Conservation (phyloP, 2,329 filamentous ascomycete genomes). For the Aplosporella prunicola region DNA sequence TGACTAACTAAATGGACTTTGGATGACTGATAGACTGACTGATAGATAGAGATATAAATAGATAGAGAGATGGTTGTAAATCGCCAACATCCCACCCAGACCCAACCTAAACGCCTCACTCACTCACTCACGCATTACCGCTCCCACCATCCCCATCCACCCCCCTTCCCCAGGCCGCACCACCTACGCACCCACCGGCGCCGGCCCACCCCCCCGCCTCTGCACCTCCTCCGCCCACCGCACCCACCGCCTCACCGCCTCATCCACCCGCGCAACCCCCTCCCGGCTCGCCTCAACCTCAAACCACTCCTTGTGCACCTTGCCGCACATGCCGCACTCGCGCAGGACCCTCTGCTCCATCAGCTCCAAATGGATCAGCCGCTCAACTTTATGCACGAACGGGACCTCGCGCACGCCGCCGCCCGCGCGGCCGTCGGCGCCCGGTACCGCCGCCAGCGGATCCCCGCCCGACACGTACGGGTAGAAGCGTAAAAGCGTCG, state of each 20-base stretch:
- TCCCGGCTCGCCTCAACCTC: slow-evolving; percentile 67
- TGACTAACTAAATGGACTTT: too few relatives aligned
- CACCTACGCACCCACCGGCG: too few relatives aligned
- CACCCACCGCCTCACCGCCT: slow-evolving; percentile 75
- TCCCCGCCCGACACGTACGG: slow-evolving; percentile 52
- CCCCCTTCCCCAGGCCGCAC: too few relatives aligned
- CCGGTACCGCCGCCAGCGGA: slow-evolving; percentile 15
- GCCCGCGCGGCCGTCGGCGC: slow-evolving; percentile 20
- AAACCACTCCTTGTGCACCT: slow-evolving; percentile 91
- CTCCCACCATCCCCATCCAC: too few relatives aligned
- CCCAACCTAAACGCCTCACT: too few relatives aligned
- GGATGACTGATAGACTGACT: too few relatives aligned
- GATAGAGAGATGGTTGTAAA: too few relatives aligned
- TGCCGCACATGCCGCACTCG: slow-evolving; percentile 68
- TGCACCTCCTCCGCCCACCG: slow-evolving; percentile 60
- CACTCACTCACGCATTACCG: too few relatives aligned
- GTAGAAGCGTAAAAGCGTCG: slow-evolving; percentile 85
- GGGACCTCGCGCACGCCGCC: slow-evolving; percentile 57
- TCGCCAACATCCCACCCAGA: too few relatives aligned
- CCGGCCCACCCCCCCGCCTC: too few relatives aligned
- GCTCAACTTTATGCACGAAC: slow-evolving; percentile 78
- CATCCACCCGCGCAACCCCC: slow-evolving; percentile 59
- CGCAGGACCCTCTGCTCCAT: slow-evolving; percentile 48
- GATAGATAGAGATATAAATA: too few relatives aligned
- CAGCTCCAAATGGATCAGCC: slow-evolving; percentile 86